Percentiles rank a stretch among this genome's conserved stretches.
phyloP scores from a whole-genome alignment of 345 rosid species.

The Hypericum androsaemum region DNA sequence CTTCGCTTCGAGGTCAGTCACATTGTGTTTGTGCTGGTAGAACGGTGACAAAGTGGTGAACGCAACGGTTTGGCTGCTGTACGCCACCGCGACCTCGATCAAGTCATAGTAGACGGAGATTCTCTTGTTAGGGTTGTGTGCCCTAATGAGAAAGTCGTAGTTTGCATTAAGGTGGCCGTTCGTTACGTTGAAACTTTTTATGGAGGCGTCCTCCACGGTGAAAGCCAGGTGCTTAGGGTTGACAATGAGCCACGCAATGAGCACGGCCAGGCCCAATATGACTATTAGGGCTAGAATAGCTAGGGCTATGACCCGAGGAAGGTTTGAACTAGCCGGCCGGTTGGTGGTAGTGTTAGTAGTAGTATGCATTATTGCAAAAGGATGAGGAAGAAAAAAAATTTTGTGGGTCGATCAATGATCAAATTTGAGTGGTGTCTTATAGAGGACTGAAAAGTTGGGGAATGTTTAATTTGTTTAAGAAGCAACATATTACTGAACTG shows the following conservation, averaged over 20 bases:
- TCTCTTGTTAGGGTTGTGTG: constrained; percentile 54
- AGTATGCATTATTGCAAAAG: not conserved
- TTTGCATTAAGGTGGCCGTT: constrained; percentile 53
- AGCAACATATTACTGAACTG: too few relatives aligned
- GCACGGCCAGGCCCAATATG: constrained; percentile 42
- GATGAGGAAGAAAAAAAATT: too few relatives aligned
- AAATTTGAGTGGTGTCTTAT: constrained; percentile 6
- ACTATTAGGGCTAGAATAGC: constrained; percentile 33
- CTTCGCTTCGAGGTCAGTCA: constrained; percentile 39
- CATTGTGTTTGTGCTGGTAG: constrained; percentile 47
- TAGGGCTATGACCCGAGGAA: constrained; percentile 20
- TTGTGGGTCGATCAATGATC: not conserved
- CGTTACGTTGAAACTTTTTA: constrained; percentile 37
- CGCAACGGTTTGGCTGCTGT: constrained; percentile 53
- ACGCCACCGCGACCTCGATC: constrained; percentile 38
- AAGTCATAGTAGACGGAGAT: constrained; percentile 54
- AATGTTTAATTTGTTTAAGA: constrained; percentile 1
- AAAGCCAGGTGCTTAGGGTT: constrained; percentile 45
- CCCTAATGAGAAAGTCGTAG: constrained; percentile 37
- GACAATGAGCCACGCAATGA: constrained; percentile 59
- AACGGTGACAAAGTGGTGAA: constrained; percentile 40
- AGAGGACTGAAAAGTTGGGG: not conserved
- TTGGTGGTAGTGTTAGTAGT: not conserved
- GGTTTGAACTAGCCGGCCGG: constrained; percentile 9
- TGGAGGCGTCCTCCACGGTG: constrained; percentile 47